Evolutionary conservation across 306 rosid genomes (phyloP), one percentile per base, ranked within the genome.

Genomic region (Cicer pinnatifidum): DNA sequence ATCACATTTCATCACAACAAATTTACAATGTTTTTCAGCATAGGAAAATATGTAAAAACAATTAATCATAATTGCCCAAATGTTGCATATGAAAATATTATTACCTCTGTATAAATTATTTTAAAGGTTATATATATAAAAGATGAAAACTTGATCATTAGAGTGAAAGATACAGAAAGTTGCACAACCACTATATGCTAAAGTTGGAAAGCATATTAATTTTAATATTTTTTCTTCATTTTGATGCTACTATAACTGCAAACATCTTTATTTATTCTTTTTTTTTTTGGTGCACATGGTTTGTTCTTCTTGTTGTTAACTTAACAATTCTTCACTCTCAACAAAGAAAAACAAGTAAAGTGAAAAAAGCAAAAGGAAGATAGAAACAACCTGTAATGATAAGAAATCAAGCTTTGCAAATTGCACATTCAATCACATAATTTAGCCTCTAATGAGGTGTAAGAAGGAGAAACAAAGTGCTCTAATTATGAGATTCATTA

Each of bases 401-500:
- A 68, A 33, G 75, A 46, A 79, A 85, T 63, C 66, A 40, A 59
- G 80, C 40, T 75, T 70, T 70, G 47, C 83, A 75, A 74, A 70
- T 71, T 78, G 60, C 76, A 65, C 76, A 65, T 57, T 71, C 74
- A 79, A 15, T 48, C 72, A 68, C 40, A 54, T 41, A 19, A 72
- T 6, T 41, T 66, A 75, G 71, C 59, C 75, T 66, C 80, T 67
- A 61, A 76, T 69, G 71, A 82, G 80, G 68, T 66, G 77, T 76
- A 75, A 68, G 72, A 81, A 71, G 73, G 78, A 63, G 77, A 66
- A 83, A 67, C 75, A 74, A 69, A 77, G 78, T 73, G 71, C 58
- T 75, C 59, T 73, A 81, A 75, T 78, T 67, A 81, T 86, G 73
- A 39, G 54, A 41, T 10, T 86, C 75, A 43, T 78, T 67, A 75